phyloP scores from a whole-genome alignment of 768 basidiomycete genomes.

The Rhizopogon roseolus region DNA sequence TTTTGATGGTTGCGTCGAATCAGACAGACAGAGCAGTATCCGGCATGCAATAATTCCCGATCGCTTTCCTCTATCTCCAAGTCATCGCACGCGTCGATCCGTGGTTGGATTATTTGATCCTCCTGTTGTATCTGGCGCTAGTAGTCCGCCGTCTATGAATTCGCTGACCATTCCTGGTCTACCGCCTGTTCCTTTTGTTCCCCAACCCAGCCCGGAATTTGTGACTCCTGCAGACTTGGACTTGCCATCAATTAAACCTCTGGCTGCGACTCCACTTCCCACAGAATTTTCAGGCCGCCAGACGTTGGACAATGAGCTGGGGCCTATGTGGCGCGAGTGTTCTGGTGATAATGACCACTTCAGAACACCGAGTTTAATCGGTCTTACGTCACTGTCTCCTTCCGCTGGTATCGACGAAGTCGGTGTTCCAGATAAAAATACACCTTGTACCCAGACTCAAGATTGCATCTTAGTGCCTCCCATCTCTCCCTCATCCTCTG shows the following conservation, averaged over 20 bases:
- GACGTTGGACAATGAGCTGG: constrained; percentile 57
- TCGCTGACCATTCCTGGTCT: constrained; percentile 30
- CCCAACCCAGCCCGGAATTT: constrained; percentile 23
- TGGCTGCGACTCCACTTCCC: constrained; percentile 6
- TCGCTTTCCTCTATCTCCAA: constrained; percentile 12
- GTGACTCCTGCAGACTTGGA: constrained; percentile 8
- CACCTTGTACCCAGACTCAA: background rate
- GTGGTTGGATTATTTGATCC: constrained; percentile 61
- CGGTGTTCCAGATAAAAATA: background rate
- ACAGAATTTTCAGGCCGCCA: constrained; percentile 13
- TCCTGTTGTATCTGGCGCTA: constrained; percentile 8
- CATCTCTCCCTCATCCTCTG: background rate
- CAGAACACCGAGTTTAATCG: constrained; percentile 52
- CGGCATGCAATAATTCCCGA: constrained; percentile 9
- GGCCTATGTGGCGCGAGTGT: constrained; percentile 38
- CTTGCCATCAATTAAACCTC: constrained; percentile 14
- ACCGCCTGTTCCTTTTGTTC: constrained; percentile 30
- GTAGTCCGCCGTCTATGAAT: constrained; percentile 16
- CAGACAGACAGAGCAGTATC: constrained; percentile 23
- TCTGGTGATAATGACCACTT: constrained; percentile 37
- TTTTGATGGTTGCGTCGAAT: constrained; percentile 14
- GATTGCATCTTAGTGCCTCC: background rate
- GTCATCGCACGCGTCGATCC: constrained; percentile 40
- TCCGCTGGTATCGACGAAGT: constrained; percentile 8
- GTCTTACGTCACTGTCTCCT: constrained; percentile 37